phyloP scores from a whole-genome alignment of 2,329 filamentous ascomycete species.

The Aspergillus unguis region DNA sequence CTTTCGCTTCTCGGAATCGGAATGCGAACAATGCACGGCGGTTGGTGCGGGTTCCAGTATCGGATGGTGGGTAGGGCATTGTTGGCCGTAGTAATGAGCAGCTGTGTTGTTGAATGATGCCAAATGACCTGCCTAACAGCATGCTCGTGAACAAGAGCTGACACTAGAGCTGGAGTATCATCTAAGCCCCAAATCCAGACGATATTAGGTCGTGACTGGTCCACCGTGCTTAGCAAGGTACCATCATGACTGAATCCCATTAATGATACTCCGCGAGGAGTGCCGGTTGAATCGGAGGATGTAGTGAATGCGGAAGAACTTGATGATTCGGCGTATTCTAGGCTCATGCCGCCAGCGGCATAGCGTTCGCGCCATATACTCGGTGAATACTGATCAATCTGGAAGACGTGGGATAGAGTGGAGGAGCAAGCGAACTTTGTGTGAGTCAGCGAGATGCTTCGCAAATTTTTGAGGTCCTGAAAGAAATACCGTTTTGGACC shows the following conservation, averaged over 20 bases:
- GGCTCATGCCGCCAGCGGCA: slow-evolving; percentile 25
- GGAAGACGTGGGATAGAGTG: slow-evolving; percentile 34
- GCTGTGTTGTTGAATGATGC: slow-evolving; percentile 35
- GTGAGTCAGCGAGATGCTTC: slow-evolving; percentile 8
- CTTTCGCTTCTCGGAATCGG: slow-evolving; percentile 32
- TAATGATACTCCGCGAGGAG: slow-evolving; percentile 35
- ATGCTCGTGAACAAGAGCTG: slow-evolving; percentile 43
- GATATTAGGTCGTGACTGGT: slow-evolving; percentile 42
- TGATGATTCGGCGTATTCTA: slow-evolving; percentile 39
- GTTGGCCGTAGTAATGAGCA: slow-evolving; percentile 40
- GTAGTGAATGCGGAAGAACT: slow-evolving; percentile 35
- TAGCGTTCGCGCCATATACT: slow-evolving; percentile 36
- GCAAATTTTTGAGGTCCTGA: background rate
- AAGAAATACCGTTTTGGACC: slow-evolving; percentile 38
- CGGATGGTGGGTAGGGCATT: slow-evolving; percentile 31
- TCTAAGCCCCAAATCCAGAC: slow-evolving; percentile 46
- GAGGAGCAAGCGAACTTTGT: slow-evolving; percentile 33
- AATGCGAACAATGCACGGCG: slow-evolving; percentile 31
- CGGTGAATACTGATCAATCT: slow-evolving; percentile 28
- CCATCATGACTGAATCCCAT: slow-evolving; percentile 41
- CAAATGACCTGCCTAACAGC: slow-evolving; percentile 40
- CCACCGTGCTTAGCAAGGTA: slow-evolving; percentile 37
- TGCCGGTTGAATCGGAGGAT: slow-evolving; percentile 27
- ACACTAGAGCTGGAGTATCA: slow-evolving; percentile 25
- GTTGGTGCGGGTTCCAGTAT: slow-evolving; percentile 30